Evolutionary conservation across 2,329 filamentous ascomycete species (phyloP).

Genomic region (Clonostachys sp.): DNA sequence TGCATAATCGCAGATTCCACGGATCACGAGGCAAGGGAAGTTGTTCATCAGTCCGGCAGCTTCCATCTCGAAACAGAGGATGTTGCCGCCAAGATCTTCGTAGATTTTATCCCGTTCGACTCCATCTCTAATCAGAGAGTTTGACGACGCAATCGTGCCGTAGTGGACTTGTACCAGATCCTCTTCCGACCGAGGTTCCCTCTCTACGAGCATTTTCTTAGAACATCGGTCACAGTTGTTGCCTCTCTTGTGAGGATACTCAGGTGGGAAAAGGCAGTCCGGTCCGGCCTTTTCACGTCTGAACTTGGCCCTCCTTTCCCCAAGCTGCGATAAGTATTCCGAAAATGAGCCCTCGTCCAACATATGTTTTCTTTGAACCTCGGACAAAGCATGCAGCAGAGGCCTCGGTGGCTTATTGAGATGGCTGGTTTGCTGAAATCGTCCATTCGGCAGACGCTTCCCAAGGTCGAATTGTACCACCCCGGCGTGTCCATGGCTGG

Average conservation of each 20-base stretch:
- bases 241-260: not conserved
- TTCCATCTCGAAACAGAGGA: conserved; percentile 9
- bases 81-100: conserved; percentile 4
- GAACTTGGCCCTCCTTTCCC: not conserved
- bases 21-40: conserved; percentile 21
- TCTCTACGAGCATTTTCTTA: not conserved
- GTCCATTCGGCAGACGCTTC: conserved; percentile 3
- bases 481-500: not conserved
- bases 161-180: conserved; percentile 8
- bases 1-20: conserved; percentile 27
- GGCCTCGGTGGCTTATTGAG: conserved; percentile 1
- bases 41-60: conserved; percentile 6
- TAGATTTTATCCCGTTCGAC: conserved; percentile 13
- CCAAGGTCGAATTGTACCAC: conserved; percentile 7
- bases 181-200: not conserved
- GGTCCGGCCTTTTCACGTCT: not conserved
- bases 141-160: conserved; percentile 6
- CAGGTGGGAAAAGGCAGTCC: not conserved
- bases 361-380: not conserved
- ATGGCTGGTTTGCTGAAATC: conserved; percentile 1
- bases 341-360: not conserved
- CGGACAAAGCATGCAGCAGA: not conserved
- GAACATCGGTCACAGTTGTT: not conserved
- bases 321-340: not conserved
- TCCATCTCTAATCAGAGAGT: conserved; percentile 10